Evolutionary conservation across 2,329 filamentous ascomycete genomes (phyloP).

Genomic region (Paraconiothyrium sp.): DNA sequence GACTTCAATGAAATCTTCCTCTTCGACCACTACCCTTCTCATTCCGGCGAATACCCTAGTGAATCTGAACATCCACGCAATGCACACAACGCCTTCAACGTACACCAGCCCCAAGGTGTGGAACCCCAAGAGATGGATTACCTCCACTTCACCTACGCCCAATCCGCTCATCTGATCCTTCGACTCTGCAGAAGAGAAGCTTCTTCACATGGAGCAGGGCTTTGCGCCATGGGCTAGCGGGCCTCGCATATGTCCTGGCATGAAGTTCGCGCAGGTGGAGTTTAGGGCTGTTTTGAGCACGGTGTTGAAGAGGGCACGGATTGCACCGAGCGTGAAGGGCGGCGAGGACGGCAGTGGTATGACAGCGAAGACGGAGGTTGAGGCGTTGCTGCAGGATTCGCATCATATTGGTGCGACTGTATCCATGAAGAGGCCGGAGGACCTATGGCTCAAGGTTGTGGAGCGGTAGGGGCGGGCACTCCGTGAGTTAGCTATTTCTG

Average conservation of each 20-base stretch:
- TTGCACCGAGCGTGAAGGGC: constrained; percentile 14
- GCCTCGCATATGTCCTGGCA: constrained; percentile 61
- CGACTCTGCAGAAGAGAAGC: constrained; percentile 1
- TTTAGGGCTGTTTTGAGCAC: constrained; percentile 58
- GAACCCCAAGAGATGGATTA: constrained; percentile 48
- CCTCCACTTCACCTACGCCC: constrained; percentile 2
- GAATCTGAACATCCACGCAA: constrained; percentile 31
- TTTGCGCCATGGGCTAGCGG: constrained; percentile 62
- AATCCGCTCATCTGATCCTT: not conserved
- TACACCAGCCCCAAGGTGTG: constrained; percentile 39
- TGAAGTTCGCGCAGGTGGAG: constrained; percentile 66
- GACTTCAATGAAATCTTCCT: not conserved
- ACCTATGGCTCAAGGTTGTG: constrained; percentile 22
- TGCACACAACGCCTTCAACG: constrained; percentile 38
- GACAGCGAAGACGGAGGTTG: constrained; percentile 16
- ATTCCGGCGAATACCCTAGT: constrained; percentile 27
- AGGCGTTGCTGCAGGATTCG: constrained; percentile 24
- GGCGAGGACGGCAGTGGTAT: constrained; percentile 1
- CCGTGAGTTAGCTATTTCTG: not conserved
- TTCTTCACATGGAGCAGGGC: constrained; percentile 14
- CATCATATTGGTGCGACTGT: constrained; percentile 25
- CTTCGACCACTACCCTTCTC: constrained; percentile 8
- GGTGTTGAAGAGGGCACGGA: constrained; percentile 23
- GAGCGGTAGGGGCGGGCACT: constrained; percentile 15
- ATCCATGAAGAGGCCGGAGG: constrained; percentile 23